phyloP scores from a whole-genome alignment of 768 basidiomycete genomes.

The Lactifluus subvellereus region DNA sequence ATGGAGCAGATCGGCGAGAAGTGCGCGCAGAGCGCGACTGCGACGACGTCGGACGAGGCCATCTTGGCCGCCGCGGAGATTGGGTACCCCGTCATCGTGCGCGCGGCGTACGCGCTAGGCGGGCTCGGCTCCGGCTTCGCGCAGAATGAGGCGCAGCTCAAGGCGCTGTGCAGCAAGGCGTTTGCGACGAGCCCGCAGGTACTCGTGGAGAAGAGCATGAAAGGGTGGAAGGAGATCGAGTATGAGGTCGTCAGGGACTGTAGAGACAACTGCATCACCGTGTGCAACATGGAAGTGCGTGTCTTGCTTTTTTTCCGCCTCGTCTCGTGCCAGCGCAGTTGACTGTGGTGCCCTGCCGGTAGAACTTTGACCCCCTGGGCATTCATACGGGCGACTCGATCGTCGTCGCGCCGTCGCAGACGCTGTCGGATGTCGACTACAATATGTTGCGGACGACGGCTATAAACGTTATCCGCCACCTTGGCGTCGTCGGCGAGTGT shows the following conservation, averaged over 20 bases:
- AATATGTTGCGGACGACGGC: slow-evolving; percentile 99
- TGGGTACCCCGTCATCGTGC: slow-evolving; percentile 93
- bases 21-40: slow-evolving; percentile 85
- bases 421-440: slow-evolving; percentile 97
- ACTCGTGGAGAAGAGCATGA: slow-evolving; percentile 99
- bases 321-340: not conserved
- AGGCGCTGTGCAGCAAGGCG: slow-evolving; percentile 85
- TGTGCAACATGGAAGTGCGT: slow-evolving; percentile 99
- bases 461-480: slow-evolving; percentile 97
- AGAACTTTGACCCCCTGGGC: slow-evolving; percentile 99
- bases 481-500: slow-evolving; percentile 96
- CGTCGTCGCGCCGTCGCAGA: slow-evolving; percentile 96
- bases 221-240: slow-evolving; percentile 99
- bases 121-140: slow-evolving; percentile 96
- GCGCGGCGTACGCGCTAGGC: slow-evolving; percentile 94
- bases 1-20: slow-evolving; percentile 97
- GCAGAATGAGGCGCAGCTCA: slow-evolving; percentile 85
- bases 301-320: slow-evolving; percentile 3
- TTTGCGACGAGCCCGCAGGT: slow-evolving; percentile 98
- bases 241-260: slow-evolving; percentile 99
- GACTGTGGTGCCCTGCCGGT: slow-evolving; percentile 1
- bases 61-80: slow-evolving; percentile 75
- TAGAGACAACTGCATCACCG: slow-evolving; percentile 97
- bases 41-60: slow-evolving; percentile 83
- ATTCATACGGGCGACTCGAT: slow-evolving; percentile 99